phyloP scores from a whole-genome alignment of 2,329 filamentous ascomycete species.

The Aspergillus sp. region DNA sequence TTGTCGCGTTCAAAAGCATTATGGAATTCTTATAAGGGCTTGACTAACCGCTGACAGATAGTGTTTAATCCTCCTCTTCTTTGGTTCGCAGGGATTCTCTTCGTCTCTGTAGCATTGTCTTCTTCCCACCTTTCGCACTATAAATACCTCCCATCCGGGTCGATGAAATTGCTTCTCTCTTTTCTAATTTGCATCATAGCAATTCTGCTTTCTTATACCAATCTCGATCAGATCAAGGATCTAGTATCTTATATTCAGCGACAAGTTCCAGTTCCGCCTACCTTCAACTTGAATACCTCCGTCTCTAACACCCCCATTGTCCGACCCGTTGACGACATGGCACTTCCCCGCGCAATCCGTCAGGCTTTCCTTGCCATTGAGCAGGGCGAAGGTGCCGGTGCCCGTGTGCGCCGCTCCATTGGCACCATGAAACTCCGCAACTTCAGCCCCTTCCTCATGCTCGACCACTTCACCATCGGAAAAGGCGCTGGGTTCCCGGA shows the following conservation, averaged over 20 bases:
- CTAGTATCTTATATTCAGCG: conserved; percentile 13
- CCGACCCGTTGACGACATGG: conserved; percentile 47
- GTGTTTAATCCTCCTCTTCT: conserved; percentile 1
- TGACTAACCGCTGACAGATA: conserved; percentile 21
- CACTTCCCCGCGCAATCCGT: conserved; percentile 64
- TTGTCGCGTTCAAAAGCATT: background rate
- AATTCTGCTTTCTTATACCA: conserved; percentile 19
- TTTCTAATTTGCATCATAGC: conserved; percentile 32
- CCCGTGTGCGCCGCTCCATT: conserved; percentile 76
- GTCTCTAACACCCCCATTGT: conserved; percentile 6
- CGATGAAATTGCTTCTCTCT: conserved; percentile 31
- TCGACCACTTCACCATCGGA: conserved; percentile 79
- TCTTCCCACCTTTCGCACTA: conserved; percentile 13
- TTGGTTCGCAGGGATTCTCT: conserved; percentile 12
- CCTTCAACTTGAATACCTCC: conserved; percentile 4
- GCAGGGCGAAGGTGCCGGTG: conserved; percentile 81
- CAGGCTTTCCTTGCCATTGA: conserved; percentile 78
- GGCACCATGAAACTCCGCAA: conserved; percentile 75
- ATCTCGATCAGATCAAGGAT: conserved; percentile 13
- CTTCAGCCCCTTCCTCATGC: conserved; percentile 90
- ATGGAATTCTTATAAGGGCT: conserved; percentile 14
- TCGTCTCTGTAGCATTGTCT: conserved; percentile 6
- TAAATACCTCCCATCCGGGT: conserved; percentile 20
- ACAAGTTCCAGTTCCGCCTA: conserved; percentile 4
- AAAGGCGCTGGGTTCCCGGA: conserved; percentile 84